Evolutionary conservation across 371 early-diverging fungal genomes (phyloP).

Genomic region (Blakeslea trispora): DNA sequence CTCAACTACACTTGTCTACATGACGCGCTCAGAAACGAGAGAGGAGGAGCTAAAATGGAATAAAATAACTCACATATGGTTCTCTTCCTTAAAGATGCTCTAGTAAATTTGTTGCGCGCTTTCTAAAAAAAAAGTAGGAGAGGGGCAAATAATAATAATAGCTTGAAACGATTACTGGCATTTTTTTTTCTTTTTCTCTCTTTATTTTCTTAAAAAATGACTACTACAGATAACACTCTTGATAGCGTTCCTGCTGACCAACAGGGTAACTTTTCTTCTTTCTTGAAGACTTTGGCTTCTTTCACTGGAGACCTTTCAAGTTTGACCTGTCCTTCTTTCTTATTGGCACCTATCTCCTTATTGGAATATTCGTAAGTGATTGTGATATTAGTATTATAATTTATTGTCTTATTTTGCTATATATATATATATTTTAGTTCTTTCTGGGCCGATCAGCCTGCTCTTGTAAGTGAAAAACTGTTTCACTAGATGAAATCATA

Average conservation of each 20-base stretch:
- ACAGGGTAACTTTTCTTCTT: slow-evolving; percentile 71
- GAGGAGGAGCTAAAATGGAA: too few relatives aligned
- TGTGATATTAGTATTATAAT: neutral
- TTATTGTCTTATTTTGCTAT: neutral
- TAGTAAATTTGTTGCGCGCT: too few relatives aligned
- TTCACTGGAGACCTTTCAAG: slow-evolving; percentile 82
- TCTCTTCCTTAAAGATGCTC: too few relatives aligned
- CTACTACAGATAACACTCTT: slow-evolving; percentile 39
- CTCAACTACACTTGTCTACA: too few relatives aligned
- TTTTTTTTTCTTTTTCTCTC: slow-evolving; percentile 1
- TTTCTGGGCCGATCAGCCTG: slow-evolving; percentile 52
- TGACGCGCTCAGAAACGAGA: too few relatives aligned
- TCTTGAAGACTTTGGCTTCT: slow-evolving; percentile 70
- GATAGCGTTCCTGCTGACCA: slow-evolving; percentile 67
- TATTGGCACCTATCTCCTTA: slow-evolving; percentile 74
- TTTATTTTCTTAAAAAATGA: slow-evolving; percentile 21
- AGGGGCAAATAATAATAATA: too few relatives aligned
- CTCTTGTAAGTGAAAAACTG: slow-evolving; percentile 38
- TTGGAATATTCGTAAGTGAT: slow-evolving; percentile 76
- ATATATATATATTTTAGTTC: too few relatives aligned
- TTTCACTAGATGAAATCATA: neutral
- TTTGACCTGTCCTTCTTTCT: slow-evolving; percentile 78
- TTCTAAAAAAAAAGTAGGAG: too few relatives aligned
- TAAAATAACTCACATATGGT: too few relatives aligned
- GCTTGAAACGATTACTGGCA: too few relatives aligned